Base-by-base conservation (phyloP, 2,329 filamentous ascomycete genomes). In the Davidsoniella neocaledoniae region DNA sequence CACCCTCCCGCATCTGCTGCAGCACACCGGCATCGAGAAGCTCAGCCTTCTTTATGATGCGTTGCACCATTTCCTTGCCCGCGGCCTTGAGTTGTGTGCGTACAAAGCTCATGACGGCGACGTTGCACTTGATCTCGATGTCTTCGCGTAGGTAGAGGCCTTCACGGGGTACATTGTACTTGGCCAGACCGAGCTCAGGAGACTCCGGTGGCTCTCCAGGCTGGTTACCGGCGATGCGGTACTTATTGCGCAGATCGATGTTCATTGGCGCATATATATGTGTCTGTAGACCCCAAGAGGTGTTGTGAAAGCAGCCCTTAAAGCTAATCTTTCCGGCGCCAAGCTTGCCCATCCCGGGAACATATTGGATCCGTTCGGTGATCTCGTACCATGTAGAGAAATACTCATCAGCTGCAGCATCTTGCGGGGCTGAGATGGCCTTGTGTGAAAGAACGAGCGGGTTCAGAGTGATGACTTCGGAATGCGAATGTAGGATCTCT, bases 341-440 rank as follows among this genome's bases (percentile, higher is more conserved):
- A 53, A 80, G 68, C 63, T 69, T 76, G 56, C 79, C 79, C 50
- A 82, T 65, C 33, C 80, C 80, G 0, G 80, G 79, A 5, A 83
- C 65, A 56, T 77, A 76, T 60, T 82, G 79, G 53, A 84, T 79
- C 57, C 77, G 73, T 68, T 84, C 73, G 51, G 67, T 73, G 58
- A 84, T 83, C 62, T 83, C 78, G 61, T 84, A 84, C 80, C 80
- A 84, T 26, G 79, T 81, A 54, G 77, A 77, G 63, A 81, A 84
- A 64, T 72, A 84, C 62, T 84, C 80, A 63, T 84, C 80, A 56
- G 77, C 67, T 50, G 76, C 72, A 55, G 79, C 79, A 63, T 80
- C 70, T 64, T 77, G 78, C 25, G 80, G 80, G 1, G 80, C 77
- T 48, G 77, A 68, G 60, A 83, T 80, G 53, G 76, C 65, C 55